Conservation (phyloP, 306 rosid genomes). For the Castanospermum australe region DNA sequence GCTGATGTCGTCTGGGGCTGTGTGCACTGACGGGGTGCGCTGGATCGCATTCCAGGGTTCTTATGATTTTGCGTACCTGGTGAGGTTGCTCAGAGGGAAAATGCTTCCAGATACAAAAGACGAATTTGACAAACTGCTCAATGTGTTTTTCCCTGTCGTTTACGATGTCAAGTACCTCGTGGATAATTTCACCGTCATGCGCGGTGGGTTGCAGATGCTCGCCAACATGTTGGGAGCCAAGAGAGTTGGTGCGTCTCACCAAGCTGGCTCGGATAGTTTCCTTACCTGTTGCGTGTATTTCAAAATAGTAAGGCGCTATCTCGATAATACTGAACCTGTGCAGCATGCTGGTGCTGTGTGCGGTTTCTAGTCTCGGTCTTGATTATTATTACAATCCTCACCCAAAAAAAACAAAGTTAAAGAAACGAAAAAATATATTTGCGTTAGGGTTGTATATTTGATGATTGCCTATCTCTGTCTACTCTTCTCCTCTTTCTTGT, state of each 20-base stretch:
- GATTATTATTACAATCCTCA: background rate
- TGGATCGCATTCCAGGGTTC: slow-evolving; percentile 47
- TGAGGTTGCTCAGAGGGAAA: slow-evolving; percentile 37
- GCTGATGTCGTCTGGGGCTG: slow-evolving; percentile 38
- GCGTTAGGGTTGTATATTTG: no score
- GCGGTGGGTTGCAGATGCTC: slow-evolving; percentile 47
- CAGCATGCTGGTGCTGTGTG: slow-evolving; percentile 36
- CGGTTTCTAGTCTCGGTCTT: slow-evolving; percentile 34
- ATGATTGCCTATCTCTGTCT: no score
- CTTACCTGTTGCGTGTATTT: slow-evolving; percentile 41
- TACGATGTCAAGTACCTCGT: slow-evolving; percentile 50
- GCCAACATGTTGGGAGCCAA: slow-evolving; percentile 36
- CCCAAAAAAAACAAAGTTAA: background rate
- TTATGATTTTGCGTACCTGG: slow-evolving; percentile 44
- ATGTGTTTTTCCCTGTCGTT: slow-evolving; percentile 25
- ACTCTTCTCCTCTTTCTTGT: no score
- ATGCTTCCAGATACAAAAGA: slow-evolving; percentile 31
- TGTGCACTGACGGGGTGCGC: slow-evolving; percentile 20
- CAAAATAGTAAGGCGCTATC: slow-evolving; percentile 26
- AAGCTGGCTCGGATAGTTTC: slow-evolving; percentile 59
- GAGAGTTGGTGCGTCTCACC: slow-evolving; percentile 47
- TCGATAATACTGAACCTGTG: slow-evolving; percentile 3
- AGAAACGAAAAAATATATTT: no score
- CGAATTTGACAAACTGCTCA: slow-evolving; percentile 26
- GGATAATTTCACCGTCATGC: slow-evolving; percentile 30